Base-by-base conservation (phyloP, 1,284 basidiomycete genomes). In the Ceratobasidium sp. region DNA sequence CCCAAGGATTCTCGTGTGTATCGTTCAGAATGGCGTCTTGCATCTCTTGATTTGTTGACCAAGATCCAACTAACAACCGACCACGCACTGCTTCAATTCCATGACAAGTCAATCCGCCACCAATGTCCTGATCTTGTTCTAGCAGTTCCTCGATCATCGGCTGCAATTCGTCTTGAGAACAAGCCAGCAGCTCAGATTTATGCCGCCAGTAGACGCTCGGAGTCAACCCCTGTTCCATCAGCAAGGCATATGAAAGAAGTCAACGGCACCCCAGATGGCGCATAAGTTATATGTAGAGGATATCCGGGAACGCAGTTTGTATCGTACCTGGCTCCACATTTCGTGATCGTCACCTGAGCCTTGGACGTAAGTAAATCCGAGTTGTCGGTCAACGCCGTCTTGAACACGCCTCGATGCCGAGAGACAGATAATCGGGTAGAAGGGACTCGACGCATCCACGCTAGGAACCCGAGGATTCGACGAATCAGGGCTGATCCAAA, bases 331-430 rank as follows among this genome's bases (percentile, higher is more conserved):
- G 47, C 91, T 87, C 94, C 94, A 96, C 8, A 91, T 83, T 79
- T 96, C 94, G 77, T 96, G 93, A 77, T 96, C 94, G 78, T 96
- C 94, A 0, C 94, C 94, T 0, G 92, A 92, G 1, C 95, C 95
- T 80, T 96, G 94, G 8, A 96, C 87, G 77, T 96, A 96, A 4
- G 87, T 83, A 78, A 88, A 95, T 0, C 91, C 91, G 18, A 83
- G 77, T 1, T 90, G 85, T 46, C 91, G 83, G 75, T 90, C 87
- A 0, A 85, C 63, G 1, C 87, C 87, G 1, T 88, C 87, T 16
- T 83, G 78, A 6, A 89, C 83, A 72, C 88, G 87, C 75, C 86
- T 89, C 8, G 92, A 94, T 1, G 93, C 93, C 16, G 92, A 93
- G 2, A 94, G 81, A 78, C 93, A 94, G 35, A 96, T 81, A 55